Percentiles rank a stretch among this genome's conserved stretches.
phyloP scores from a whole-genome alignment of 768 basidiomycete species.

The Mycena olivaceomarginata region DNA sequence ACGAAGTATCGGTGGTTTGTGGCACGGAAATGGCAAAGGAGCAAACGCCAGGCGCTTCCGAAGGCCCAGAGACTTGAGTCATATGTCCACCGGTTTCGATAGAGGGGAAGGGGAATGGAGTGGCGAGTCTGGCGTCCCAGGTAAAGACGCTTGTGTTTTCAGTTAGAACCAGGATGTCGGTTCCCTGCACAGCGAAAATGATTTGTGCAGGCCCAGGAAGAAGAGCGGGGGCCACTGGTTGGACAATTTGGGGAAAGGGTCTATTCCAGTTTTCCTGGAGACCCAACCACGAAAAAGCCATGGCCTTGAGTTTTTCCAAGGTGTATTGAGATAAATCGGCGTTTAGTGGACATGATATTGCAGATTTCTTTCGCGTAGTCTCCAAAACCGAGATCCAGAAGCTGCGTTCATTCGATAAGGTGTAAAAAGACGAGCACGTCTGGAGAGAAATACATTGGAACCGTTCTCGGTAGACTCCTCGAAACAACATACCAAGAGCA shows the following conservation, averaged over 20 bases:
- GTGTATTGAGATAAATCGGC: conserved; percentile 29
- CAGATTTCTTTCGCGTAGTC: conserved; percentile 14
- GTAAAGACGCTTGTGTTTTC: conserved; percentile 6
- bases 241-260: neutral
- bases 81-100: conserved; percentile 22
- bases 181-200: conserved; percentile 30
- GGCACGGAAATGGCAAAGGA: conserved; percentile 2
- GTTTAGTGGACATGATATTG: conserved; percentile 28
- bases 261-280: conserved; percentile 36
- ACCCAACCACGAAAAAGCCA: conserved; percentile 20
- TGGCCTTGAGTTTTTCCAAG: conserved; percentile 24
- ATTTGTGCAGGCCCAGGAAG: conserved; percentile 21
- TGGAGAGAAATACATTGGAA: neutral
- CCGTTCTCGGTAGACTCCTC: no score
- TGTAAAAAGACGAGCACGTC: conserved; percentile 32
- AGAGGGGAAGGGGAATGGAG: conserved; percentile 6
- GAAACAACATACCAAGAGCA: conserved; percentile 25
- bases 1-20: neutral
- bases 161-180: conserved; percentile 33
- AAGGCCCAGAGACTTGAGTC: conserved; percentile 19
- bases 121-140: conserved; percentile 25
- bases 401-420: conserved; percentile 13
- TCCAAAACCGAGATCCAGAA: conserved; percentile 34
- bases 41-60: conserved; percentile 8
- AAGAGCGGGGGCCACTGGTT: neutral